Base-by-base conservation (phyloP, 257 asterid genomes). In the Solanum pinnatisectum region DNA sequence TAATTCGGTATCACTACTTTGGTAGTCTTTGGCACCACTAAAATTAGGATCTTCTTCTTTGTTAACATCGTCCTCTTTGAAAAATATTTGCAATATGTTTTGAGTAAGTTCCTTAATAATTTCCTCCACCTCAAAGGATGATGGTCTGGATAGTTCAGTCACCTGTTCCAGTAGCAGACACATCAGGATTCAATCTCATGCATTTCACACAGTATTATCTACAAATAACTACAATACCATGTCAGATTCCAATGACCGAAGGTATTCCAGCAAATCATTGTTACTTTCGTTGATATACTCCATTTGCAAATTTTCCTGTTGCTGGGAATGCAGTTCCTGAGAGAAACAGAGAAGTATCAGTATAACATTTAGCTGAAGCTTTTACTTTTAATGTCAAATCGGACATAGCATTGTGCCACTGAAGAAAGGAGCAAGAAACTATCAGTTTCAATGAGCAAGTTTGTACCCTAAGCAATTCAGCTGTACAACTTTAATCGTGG, bases 71-170 rank as follows among this genome's bases (percentile, higher is more conserved):
- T 96, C 98, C 13, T 96, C 98, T 91, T 90, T 92, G 92, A 92
- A 95, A 90, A 91, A 93, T 70, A 89, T 84, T 86, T 85, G 94
- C 91, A 97, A 59, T 90, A 90, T 93, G 89, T 90, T 95, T 89
- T 91, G 96, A 87, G 98, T 95, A 87, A 97, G 99, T 90, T 97
- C 94, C 79, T 94, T 98, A 86, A 96, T 97, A 35, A 97, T 92
- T 88, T 96, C 99, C 88, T 95, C 98, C 90, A 97, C 99, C 91
- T 97, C 99, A 5, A 91, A 91, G 15, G 98, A 94, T 35, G 99
- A 96, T 49, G 99, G 99, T 87, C 93, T 93, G 36, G 99, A 95
- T 87, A 97, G 88, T 93, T 97, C 99, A 3, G 88, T 83, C 78
- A 97, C 98, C 99, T 97, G 93, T 91, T 84, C 88, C 44, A 89